Evolutionary conservation across 2,329 filamentous ascomycete species (phyloP), one percentile per base, ranked within the genome.

Genomic region (Delphinella strobiligena): DNA sequence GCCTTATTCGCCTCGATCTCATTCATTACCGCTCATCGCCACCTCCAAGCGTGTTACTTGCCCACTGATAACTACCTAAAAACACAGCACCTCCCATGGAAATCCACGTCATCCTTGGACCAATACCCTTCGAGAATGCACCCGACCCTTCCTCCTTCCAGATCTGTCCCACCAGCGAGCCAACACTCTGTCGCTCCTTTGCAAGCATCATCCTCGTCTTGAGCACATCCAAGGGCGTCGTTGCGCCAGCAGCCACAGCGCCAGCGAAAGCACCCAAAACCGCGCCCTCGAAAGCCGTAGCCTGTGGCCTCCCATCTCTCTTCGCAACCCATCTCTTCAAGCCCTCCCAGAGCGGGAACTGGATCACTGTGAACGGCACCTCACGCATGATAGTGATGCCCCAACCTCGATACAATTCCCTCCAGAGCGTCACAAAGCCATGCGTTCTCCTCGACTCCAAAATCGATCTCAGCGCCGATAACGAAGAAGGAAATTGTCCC

Each of bases 191-290:
- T 50, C 68, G 75, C 66, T 80, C 75, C 53, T 76, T 72, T 11
- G 83, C 81, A 50, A 98, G 67, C 91, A 98, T 98, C 62, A 96
- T 80, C 47, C 91, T 71, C 48, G 91, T 98, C 75, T 98, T 98
- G 49, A 98, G 69, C 46, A 98, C 91, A 62, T 98, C 91, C 46
- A 98, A 64, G 30, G 91, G 91, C 38, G 91, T 98, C 17, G 91
- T 98, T 43, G 89, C 58, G 0, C 75, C 89, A 1, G 91, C 91
- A 1, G 91, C 87, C 30, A 95, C 70, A 1, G 80, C 87, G 1
- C 91, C 91, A 0, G 86, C 78, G 27, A 87, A 55, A 51, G 82
- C 88, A 1, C 91, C 91, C 59, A 91, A 89, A 31, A 91, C 51
- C 0, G 82, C 91, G 49, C 84, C 91, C 63, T 94, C 87, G 2